Percentiles rank a stretch among this genome's conserved stretches.
Evolutionary conservation across 345 rosid genomes (phyloP).

Genomic region (Euphorbia peplus): DNA sequence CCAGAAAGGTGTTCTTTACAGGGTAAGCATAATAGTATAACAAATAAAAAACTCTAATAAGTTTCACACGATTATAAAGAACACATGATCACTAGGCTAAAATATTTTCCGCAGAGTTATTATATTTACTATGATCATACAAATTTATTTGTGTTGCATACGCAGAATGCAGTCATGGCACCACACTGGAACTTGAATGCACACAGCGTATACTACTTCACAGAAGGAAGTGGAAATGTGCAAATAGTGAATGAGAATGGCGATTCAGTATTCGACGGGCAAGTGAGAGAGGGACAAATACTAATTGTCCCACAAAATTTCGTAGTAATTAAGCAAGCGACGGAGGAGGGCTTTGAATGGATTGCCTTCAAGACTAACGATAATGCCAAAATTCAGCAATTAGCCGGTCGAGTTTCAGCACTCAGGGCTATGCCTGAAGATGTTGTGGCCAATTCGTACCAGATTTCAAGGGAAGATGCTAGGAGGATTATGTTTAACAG

Average conservation of each 20-base stretch:
- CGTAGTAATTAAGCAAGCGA: neutral
- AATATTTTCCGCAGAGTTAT: too few relatives aligned
- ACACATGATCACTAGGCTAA: too few relatives aligned
- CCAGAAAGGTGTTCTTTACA: neutral
- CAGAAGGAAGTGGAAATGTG: neutral
- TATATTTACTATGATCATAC: too few relatives aligned
- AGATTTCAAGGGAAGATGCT: neutral
- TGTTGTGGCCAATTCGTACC: neutral
- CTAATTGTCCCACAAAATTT: neutral
- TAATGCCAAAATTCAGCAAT: neutral
- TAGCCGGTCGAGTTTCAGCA: neutral
- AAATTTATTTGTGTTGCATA: too few relatives aligned
- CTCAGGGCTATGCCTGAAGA: neutral
- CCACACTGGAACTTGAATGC: slow-evolving; percentile 1
- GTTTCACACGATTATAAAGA: too few relatives aligned
- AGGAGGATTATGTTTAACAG: neutral
- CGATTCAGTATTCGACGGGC: neutral
- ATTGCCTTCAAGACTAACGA: neutral
- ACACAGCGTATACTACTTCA: neutral
- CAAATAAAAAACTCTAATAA: too few relatives aligned
- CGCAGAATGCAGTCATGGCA: neutral
- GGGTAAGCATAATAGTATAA: neutral
- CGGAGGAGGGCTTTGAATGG: neutral
- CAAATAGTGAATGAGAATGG: slow-evolving; percentile 5
- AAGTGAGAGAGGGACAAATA: neutral